A percentile compares a stretch with the other conserved stretches of the same genome.
Evolutionary conservation across 2,329 filamentous ascomycete genomes (phyloP).

Genomic region (Diaporthe sp.): DNA sequence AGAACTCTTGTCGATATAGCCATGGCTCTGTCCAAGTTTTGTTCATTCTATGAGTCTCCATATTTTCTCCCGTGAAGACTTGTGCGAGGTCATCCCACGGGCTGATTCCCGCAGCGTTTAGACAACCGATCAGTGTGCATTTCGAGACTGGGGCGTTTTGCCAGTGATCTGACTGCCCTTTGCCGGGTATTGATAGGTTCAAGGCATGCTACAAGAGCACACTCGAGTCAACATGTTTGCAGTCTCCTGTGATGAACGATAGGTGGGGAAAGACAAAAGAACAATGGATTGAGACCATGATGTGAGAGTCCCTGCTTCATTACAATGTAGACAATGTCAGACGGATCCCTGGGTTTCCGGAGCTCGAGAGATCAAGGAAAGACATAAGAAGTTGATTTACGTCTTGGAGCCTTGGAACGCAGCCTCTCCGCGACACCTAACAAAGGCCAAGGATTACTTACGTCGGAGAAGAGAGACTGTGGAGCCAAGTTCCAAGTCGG

Average conservation of each 20-base stretch:
- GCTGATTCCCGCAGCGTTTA: conserved; percentile 9
- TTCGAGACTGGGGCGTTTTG: conserved; percentile 17
- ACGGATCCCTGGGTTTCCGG: too few relatives aligned
- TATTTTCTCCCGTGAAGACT: conserved; percentile 52
- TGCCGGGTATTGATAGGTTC: conserved; percentile 1
- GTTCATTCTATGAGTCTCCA: conserved; percentile 45
- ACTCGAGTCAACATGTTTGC: neutral
- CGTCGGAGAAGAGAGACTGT: conserved; percentile 16
- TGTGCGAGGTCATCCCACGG: conserved; percentile 22
- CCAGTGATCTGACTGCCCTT: conserved; percentile 3
- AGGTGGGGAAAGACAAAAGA: too few relatives aligned
- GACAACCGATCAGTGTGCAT: conserved; percentile 35
- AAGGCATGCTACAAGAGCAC: neutral
- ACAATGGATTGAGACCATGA: neutral
- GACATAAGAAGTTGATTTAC: too few relatives aligned
- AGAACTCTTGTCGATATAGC: conserved; percentile 71
- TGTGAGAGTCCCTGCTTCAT: neutral
- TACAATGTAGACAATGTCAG: neutral
- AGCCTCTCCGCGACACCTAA: too few relatives aligned
- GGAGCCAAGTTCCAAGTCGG: conserved; percentile 16
- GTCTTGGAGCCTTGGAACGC: neutral
- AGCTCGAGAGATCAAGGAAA: too few relatives aligned
- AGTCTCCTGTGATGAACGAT: too few relatives aligned
- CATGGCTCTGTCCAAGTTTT: conserved; percentile 53
- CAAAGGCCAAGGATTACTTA: neutral